Conservation (phyloP, 345 rosid species). For the Eucalyptus shirleyi region DNA sequence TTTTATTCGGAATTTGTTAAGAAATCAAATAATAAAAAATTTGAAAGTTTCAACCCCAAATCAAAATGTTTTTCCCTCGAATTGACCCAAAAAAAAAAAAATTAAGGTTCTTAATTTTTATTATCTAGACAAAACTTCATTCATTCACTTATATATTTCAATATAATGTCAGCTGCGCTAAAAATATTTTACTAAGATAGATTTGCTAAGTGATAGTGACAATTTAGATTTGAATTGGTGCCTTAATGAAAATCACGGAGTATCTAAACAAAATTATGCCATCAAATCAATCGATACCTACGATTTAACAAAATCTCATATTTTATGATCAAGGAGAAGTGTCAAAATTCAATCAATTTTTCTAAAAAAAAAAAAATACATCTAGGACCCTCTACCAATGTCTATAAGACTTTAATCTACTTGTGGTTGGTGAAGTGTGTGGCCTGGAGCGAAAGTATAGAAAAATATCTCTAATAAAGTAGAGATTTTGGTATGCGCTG, state of each 20-base stretch:
- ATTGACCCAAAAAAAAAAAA: no score
- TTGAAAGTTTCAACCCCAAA: neutral
- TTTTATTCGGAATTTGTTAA: neutral
- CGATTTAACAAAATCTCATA: no score
- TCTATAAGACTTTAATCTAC: neutral
- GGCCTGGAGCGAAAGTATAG: neutral
- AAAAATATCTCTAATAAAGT: no score
- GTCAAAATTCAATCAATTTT: no score
- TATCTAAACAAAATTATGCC: no score
- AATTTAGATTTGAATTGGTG: fast-evolving
- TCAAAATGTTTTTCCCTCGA: no score
- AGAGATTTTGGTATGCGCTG: fast-evolving
- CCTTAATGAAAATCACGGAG: neutral
- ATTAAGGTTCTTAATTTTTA: no score
- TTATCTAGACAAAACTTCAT: no score
- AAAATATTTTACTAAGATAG: fast-evolving
- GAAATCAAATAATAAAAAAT: no score
- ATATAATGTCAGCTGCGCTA: fast-evolving
- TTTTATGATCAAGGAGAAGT: no score
- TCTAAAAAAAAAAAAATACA: fast-evolving
- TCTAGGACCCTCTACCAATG: neutral
- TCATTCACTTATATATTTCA: neutral
- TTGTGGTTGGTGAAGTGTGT: neutral
- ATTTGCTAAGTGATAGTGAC: neutral
- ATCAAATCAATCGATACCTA: neutral